Evolutionary conservation across 805 yeast species (phyloP).

Genomic region (Pichia membranifaciens): DNA sequence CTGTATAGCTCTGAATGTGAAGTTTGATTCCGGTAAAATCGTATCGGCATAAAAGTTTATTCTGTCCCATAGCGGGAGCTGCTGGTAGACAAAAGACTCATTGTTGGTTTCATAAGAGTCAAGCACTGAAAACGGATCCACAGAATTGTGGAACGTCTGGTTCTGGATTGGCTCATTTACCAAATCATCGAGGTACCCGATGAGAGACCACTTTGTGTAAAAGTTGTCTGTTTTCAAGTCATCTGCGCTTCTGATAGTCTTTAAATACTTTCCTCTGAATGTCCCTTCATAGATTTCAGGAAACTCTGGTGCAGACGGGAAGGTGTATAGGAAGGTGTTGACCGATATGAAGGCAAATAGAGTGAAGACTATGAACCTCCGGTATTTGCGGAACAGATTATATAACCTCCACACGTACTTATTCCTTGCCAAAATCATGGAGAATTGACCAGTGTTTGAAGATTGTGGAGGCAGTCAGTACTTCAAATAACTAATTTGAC

Average conservation of each 20-base stretch:
- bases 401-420: constrained; percentile 1
- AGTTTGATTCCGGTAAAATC: constrained; percentile 21
- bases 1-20: constrained; percentile 25
- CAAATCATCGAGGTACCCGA: constrained; percentile 27
- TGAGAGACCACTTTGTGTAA: constrained; percentile 22
- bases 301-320: constrained; percentile 5
- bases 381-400: constrained; percentile 1
- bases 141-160: constrained; percentile 17
- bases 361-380: neutral
- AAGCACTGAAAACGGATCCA: constrained; percentile 21
- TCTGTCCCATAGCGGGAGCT: constrained; percentile 14
- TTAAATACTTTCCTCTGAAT: constrained; percentile 25
- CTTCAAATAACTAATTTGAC: too few species aligned
- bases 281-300: constrained; percentile 28
- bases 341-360: neutral
- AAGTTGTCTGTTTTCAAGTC: constrained; percentile 25
- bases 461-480: too few species aligned
- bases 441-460: too few species aligned
- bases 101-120: constrained; percentile 17
- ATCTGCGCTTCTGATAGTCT: constrained; percentile 18
- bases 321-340: neutral
- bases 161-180: constrained; percentile 27
- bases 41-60: constrained; percentile 17
- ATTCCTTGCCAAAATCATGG: neutral
- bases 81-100: constrained; percentile 9